phyloP scores from a whole-genome alignment of 768 basidiomycete genomes.

The Dendrothele bispora region DNA sequence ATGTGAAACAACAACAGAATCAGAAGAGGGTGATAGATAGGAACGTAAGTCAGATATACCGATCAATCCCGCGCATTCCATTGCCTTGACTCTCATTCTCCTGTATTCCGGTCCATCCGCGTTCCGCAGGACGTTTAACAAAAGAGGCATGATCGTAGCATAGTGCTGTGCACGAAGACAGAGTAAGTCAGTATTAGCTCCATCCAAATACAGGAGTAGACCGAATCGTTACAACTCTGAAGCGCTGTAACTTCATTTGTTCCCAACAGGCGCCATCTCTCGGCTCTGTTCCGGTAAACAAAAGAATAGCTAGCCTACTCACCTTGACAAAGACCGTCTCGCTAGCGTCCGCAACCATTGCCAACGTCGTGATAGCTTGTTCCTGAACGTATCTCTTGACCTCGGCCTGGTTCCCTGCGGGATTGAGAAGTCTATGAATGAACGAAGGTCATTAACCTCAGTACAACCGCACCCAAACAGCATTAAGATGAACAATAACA shows the following conservation, averaged over 20 bases:
- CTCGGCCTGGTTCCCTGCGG: conserved; percentile 42
- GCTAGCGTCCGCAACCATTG: conserved; percentile 88
- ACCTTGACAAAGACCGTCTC: conserved; percentile 78
- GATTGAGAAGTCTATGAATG: conserved; percentile 65
- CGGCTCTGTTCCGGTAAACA: too few species aligned
- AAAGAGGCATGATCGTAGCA: conserved; percentile 74
- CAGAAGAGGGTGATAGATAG: not conserved
- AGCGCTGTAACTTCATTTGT: too few species aligned
- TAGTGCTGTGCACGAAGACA: conserved; percentile 54
- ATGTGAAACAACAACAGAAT: too few species aligned
- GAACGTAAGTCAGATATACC: conserved; percentile 40
- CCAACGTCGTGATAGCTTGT: conserved; percentile 83
- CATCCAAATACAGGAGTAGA: conserved; percentile 12
- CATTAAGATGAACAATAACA: too few species aligned
- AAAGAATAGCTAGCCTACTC: too few species aligned
- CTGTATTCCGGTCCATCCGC: conserved; percentile 66
- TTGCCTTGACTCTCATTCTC: conserved; percentile 76
- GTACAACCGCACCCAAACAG: too few species aligned
- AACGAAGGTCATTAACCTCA: too few species aligned
- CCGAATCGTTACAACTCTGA: too few species aligned
- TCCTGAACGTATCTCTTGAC: conserved; percentile 74
- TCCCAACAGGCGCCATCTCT: too few species aligned
- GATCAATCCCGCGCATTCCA: conserved; percentile 89
- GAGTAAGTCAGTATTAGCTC: conserved; percentile 5
- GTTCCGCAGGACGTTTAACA: conserved; percentile 73